Conservation (phyloP, 2,329 filamentous ascomycete species). For the Colletotrichum graminicola region DNA sequence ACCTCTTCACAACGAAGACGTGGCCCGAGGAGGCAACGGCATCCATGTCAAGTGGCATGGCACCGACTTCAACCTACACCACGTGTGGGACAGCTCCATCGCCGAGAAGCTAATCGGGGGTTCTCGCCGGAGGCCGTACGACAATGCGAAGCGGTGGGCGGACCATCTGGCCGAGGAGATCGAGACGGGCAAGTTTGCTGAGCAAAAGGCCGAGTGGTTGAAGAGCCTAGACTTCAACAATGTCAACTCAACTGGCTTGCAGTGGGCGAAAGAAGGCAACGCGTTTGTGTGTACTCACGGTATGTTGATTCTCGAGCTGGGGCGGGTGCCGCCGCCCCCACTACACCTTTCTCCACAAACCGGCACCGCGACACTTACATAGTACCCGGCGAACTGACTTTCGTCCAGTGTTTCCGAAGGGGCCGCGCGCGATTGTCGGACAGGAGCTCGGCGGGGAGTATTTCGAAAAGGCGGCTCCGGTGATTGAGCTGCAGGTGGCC, state of each 20-base stretch:
- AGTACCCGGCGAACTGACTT: neutral
- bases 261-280: slow-evolving; percentile 75
- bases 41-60: slow-evolving; percentile 74
- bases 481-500: slow-evolving; percentile 75
- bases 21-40: slow-evolving; percentile 75
- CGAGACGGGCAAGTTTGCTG: slow-evolving; percentile 65
- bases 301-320: slow-evolving; percentile 51
- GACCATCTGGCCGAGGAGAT: slow-evolving; percentile 67
- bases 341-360: neutral
- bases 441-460: slow-evolving; percentile 74
- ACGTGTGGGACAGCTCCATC: slow-evolving; percentile 80
- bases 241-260: slow-evolving; percentile 66
- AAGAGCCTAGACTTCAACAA: slow-evolving; percentile 67
- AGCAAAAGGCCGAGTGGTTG: slow-evolving; percentile 66
- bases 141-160: slow-evolving; percentile 67
- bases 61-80: slow-evolving; percentile 73
- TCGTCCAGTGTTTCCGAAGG: slow-evolving; percentile 69
- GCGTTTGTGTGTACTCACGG: slow-evolving; percentile 71
- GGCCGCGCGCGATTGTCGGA: slow-evolving; percentile 67
- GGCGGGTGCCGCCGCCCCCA: too few species aligned
- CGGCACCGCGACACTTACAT: neutral
- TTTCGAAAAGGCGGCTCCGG: slow-evolving; percentile 72
- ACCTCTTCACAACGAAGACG: slow-evolving; percentile 74
- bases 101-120: slow-evolving; percentile 73
- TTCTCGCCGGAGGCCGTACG: slow-evolving; percentile 61